Evolutionary conservation across 148 eudicot genomes (phyloP).

Genomic region (Bassia scoparia): DNA sequence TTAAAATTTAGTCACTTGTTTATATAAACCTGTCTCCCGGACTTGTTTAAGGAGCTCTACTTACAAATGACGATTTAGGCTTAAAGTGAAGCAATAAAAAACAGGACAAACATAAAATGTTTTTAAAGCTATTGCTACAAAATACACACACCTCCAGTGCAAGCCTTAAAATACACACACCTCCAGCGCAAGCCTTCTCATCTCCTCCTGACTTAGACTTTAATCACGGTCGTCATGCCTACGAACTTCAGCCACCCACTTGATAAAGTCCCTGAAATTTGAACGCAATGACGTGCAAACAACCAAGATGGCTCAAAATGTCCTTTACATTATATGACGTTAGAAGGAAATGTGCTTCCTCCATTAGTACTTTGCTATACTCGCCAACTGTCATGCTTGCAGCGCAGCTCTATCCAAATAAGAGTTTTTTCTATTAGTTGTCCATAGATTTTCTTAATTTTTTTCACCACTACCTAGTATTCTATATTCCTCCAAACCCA

Average conservation of each 20-base stretch:
- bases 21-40: slow-evolving; percentile 64
- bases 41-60: slow-evolving; percentile 87
- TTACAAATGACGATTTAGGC: slow-evolving; percentile 35
- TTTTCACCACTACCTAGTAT: too few relatives aligned
- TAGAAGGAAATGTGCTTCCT: slow-evolving; percentile 65
- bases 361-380: slow-evolving; percentile 64
- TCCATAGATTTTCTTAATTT: too few relatives aligned
- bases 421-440: too few relatives aligned
- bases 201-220: slow-evolving; percentile 75
- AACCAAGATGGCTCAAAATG: slow-evolving; percentile 46
- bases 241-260: slow-evolving; percentile 90
- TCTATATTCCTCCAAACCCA: too few relatives aligned
- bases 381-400: slow-evolving; percentile 77
- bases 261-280: slow-evolving; percentile 75
- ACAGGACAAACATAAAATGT: not conserved
- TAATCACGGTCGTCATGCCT: slow-evolving; percentile 57
- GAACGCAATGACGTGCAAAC: slow-evolving; percentile 69
- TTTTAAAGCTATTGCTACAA: not conserved
- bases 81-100: slow-evolving; percentile 10
- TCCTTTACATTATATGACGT: slow-evolving; percentile 48
- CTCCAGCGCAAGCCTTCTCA: slow-evolving; percentile 53
- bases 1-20: slow-evolving; percentile 49
- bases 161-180: too few relatives aligned
- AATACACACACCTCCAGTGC: too few relatives aligned
- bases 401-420: too few relatives aligned